A percentile compares a stretch with the other conserved stretches of the same genome.
Conservation (phyloP, 1,284 basidiomycete species). For the Cryptococcus maquisensis region DNA sequence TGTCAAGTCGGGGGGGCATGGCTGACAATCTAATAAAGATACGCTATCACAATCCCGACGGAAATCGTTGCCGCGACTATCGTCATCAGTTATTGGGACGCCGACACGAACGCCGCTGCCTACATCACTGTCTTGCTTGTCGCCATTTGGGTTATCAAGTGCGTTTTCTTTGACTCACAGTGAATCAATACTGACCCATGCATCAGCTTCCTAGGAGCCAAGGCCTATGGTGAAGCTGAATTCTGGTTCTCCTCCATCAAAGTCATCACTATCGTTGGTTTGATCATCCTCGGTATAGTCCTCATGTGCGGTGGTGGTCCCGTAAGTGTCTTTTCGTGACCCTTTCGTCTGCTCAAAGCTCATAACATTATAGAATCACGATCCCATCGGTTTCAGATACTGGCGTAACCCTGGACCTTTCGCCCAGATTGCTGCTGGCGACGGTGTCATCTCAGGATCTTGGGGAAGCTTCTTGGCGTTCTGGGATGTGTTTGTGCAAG, state of each 20-base stretch:
- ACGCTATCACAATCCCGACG: neutral
- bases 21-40: neutral
- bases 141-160: slow-evolving; percentile 35
- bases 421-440: slow-evolving; percentile 20
- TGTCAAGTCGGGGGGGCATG: too few relatives aligned
- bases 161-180: too few relatives aligned
- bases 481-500: slow-evolving; percentile 64
- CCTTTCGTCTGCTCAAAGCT: neutral
- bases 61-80: slow-evolving; percentile 34
- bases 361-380: slow-evolving; percentile 23
- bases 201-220: slow-evolving; percentile 50
- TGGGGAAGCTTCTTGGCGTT: slow-evolving; percentile 65
- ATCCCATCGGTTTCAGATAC: slow-evolving; percentile 55
- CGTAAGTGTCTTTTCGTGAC: neutral
- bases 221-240: slow-evolving; percentile 44
- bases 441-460: slow-evolving; percentile 21
- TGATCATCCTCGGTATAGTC: slow-evolving; percentile 61
- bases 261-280: slow-evolving; percentile 29
- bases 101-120: slow-evolving; percentile 42
- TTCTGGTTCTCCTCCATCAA: slow-evolving; percentile 41
- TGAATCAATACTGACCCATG: too few relatives aligned
- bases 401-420: slow-evolving; percentile 63
- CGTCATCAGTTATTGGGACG: slow-evolving; percentile 48
- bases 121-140: slow-evolving; percentile 50
- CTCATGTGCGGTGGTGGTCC: slow-evolving; percentile 70